Percentiles rank a stretch among this genome's conserved stretches.
Conservation (phyloP, 2,329 filamentous ascomycete genomes). For the Stachybotrys echinatus region DNA sequence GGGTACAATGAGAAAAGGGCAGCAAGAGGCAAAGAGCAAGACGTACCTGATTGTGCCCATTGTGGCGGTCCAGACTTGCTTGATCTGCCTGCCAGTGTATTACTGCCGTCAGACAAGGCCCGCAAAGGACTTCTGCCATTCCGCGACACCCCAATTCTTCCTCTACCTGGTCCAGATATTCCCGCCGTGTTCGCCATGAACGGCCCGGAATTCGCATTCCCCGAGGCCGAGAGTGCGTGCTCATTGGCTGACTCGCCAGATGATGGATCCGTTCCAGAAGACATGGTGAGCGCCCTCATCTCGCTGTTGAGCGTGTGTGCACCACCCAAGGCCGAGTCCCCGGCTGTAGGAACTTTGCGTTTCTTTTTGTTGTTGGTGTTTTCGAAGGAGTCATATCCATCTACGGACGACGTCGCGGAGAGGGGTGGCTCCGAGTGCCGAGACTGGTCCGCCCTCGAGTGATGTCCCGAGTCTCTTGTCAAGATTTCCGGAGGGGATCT, state of each 20-base stretch:
- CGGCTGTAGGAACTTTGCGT: conserved; percentile 89
- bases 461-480: conserved; percentile 34
- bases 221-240: conserved; percentile 16
- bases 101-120: conserved; percentile 53
- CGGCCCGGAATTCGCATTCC: conserved; percentile 34
- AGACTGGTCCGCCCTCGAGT: conserved; percentile 37
- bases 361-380: conserved; percentile 99
- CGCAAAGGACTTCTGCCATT: conserved; percentile 59
- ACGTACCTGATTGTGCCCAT: conserved; percentile 43
- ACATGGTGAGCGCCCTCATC: conserved; percentile 33
- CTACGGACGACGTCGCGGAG: conserved; percentile 66
- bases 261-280: conserved; percentile 13
- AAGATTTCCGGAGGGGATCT: conserved; percentile 42
- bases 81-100: conserved; percentile 47
- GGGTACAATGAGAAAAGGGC: too few species aligned
- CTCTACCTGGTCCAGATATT: conserved; percentile 79
- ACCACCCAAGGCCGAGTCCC: conserved; percentile 52
- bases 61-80: conserved; percentile 39
- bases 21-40: not conserved
- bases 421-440: conserved; percentile 46
- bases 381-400: conserved; percentile 95
- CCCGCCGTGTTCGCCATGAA: conserved; percentile 48
- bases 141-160: conserved; percentile 67
- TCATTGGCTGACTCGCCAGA: conserved; percentile 24
- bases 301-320: conserved; percentile 29